A percentile compares a stretch with the other conserved stretches of the same genome.
Conservation (phyloP, 768 basidiomycete species). For the Boletus pseudopeckii region DNA sequence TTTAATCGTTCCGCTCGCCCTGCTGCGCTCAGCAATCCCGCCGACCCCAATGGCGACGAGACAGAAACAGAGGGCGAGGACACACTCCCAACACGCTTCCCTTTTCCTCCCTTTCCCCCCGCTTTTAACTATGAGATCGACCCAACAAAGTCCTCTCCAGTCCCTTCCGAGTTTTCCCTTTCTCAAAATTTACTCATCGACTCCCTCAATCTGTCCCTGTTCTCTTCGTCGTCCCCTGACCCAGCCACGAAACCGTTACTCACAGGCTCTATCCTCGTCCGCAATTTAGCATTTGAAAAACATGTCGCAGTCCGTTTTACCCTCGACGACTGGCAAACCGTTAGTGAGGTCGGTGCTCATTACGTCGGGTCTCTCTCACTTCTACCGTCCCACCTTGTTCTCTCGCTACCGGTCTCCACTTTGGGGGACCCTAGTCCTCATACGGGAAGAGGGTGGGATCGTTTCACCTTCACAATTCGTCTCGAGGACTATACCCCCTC, state of each 20-base stretch:
- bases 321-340: conserved; percentile 91
- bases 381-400: conserved; percentile 31
- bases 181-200: conserved; percentile 37
- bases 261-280: conserved; percentile 74
- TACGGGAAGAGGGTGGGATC: conserved; percentile 44
- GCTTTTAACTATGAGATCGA: conserved; percentile 20
- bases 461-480: conserved; percentile 58
- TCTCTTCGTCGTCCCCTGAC: neutral
- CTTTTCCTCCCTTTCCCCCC: conserved; percentile 17
- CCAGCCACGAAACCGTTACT: conserved; percentile 38
- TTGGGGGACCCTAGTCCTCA: neutral
- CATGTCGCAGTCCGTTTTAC: conserved; percentile 84
- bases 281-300: conserved; percentile 87
- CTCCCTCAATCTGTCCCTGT: conserved; percentile 30
- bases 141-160: conserved; percentile 12
- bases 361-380: conserved; percentile 42
- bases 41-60: conserved; percentile 33
- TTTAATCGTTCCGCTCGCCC: conserved; percentile 70
- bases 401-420: neutral
- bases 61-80: conserved; percentile 43
- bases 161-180: conserved; percentile 1
- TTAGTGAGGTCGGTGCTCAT: conserved; percentile 71
- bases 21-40: conserved; percentile 42
- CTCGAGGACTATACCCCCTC: conserved; percentile 65
- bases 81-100: conserved; percentile 5